Evolutionary conservation across 1,139 yeast species (phyloP).

Genomic region (Taiozyma sp.): DNA sequence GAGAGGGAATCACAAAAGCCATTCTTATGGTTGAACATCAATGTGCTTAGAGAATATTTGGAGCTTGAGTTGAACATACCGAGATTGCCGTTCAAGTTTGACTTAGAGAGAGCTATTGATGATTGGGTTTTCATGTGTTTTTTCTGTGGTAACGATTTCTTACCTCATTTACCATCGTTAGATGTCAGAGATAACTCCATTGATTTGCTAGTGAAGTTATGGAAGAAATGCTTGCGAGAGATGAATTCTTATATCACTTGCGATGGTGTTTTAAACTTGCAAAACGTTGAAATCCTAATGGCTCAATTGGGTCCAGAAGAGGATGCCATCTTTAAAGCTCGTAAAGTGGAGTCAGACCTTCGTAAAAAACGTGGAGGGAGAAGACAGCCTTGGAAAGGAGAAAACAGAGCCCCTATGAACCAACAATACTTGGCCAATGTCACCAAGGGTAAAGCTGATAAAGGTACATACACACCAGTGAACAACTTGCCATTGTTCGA

Average conservation of each 20-base stretch:
- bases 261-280: conserved; percentile 78
- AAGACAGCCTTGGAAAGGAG: conserved; percentile 17
- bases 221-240: conserved; percentile 71
- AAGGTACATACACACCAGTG: conserved; percentile 69
- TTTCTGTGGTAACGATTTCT: conserved; percentile 97
- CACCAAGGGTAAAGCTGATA: conserved; percentile 59
- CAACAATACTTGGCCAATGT: conserved; percentile 23
- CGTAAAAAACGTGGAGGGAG: conserved; percentile 34
- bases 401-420: conserved; percentile 12
- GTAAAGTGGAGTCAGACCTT: conserved; percentile 60
- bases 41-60: conserved; percentile 82
- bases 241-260: conserved; percentile 80
- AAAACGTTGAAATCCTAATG: conserved; percentile 71
- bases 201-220: conserved; percentile 71
- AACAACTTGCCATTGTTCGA: conserved; percentile 76
- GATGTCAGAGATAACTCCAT: conserved; percentile 95
- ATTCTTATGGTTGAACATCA: conserved; percentile 90
- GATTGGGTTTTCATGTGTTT: conserved; percentile 99
- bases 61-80: conserved; percentile 77
- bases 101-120: conserved; percentile 91
- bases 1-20: conserved; percentile 71
- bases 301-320: conserved; percentile 67
- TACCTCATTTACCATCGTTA: conserved; percentile 92
- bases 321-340: conserved; percentile 68
- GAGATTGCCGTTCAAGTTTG: conserved; percentile 68